A percentile compares a stretch with the other conserved stretches of the same genome.
Conservation (phyloP, 2,329 filamentous ascomycete genomes). For the Bipolaris sorokiniana region DNA sequence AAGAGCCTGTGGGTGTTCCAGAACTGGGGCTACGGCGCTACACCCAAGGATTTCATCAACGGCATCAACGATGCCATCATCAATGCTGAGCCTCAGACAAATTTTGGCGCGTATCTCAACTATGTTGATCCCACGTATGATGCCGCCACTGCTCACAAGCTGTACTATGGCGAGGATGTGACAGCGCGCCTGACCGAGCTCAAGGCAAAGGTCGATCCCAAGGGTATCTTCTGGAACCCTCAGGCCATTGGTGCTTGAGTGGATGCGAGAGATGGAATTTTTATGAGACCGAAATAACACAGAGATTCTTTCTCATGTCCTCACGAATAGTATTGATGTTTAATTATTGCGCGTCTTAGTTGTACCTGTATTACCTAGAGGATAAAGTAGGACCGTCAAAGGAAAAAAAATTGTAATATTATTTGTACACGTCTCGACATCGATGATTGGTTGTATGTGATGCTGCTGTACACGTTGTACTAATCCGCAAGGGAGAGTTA, state of each 20-base stretch:
- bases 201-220: slow-evolving; percentile 52
- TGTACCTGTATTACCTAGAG: not conserved
- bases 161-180: slow-evolving; percentile 56
- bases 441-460: not conserved
- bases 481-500: no score
- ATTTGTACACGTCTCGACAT: not conserved
- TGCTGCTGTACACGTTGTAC: not conserved
- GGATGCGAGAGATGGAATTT: not conserved
- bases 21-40: slow-evolving; percentile 41
- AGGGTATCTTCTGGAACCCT: slow-evolving; percentile 48
- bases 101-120: slow-evolving; percentile 61
- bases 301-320: not conserved
- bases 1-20: slow-evolving; percentile 48
- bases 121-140: slow-evolving; percentile 59
- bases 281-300: not conserved
- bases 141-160: slow-evolving; percentile 55
- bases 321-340: not conserved
- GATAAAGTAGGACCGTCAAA: not conserved
- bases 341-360: not conserved
- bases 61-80: slow-evolving; percentile 52
- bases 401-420: not conserved
- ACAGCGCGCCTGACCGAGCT: slow-evolving; percentile 45
- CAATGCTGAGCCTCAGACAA: slow-evolving; percentile 44
- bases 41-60: slow-evolving; percentile 48
- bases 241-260: slow-evolving; percentile 42